These are phyloP conservation scores for Cryptomeria japonica DNA, from an alignment of 75 land plant genomes.

Conservation along the genomic window DNA sequence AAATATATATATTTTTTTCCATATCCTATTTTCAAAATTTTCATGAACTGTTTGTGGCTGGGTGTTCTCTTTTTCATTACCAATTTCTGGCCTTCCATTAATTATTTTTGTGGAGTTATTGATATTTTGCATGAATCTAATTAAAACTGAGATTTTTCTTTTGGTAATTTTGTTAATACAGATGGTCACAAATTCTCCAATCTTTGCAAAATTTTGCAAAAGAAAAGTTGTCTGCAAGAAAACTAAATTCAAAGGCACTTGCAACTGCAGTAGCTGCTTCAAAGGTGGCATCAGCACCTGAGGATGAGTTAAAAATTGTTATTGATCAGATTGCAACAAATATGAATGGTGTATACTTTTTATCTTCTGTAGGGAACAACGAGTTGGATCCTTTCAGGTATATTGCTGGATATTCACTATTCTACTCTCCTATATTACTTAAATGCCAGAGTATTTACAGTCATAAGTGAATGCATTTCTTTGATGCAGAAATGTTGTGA, in stretches of 20 bases:
- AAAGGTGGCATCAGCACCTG: constrained; percentile 43
- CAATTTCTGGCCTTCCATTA: neutral
- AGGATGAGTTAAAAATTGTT: constrained; percentile 48
- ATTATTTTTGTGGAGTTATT: neutral
- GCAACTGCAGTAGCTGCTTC: constrained; percentile 53
- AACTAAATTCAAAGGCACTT: constrained; percentile 27
- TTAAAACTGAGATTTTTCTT: neutral
- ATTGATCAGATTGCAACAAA: constrained; percentile 60
- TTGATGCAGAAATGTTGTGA: constrained; percentile 63
- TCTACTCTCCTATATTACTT: neutral
- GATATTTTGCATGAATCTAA: neutral
- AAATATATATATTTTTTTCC: too few relatives aligned
- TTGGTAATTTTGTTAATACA: constrained; percentile 15
- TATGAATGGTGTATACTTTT: constrained; percentile 66
- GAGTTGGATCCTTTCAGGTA: constrained; percentile 68
- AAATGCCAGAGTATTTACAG: neutral
- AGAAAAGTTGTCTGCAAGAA: constrained; percentile 31
- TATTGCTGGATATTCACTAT: constrained; percentile 3
- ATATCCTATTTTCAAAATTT: too few relatives aligned
- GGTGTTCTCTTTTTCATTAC: neutral
- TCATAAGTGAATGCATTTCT: neutral
- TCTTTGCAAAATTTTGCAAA: constrained; percentile 59
- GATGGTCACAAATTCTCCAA: constrained; percentile 54
- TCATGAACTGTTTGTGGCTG: neutral
- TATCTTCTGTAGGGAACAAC: constrained; percentile 51